Percentiles rank a stretch among this genome's conserved stretches.
Evolutionary conservation across 805 yeast species (phyloP).

Genomic region (Maudiozyma saulgeensis): DNA sequence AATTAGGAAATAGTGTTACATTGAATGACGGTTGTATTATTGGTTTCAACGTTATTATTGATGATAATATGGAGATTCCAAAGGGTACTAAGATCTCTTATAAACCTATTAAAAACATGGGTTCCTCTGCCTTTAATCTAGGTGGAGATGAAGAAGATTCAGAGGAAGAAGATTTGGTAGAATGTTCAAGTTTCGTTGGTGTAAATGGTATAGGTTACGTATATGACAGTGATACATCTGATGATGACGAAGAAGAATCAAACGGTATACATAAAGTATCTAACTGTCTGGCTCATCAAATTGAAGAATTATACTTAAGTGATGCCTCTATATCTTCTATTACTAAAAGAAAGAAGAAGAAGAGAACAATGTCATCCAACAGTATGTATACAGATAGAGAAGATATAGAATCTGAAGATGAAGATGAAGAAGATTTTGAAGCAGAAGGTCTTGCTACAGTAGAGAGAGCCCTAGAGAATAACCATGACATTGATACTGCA

Average conservation of each 20-base stretch:
- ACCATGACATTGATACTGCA: conserved; percentile 91
- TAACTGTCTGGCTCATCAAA: conserved; percentile 35
- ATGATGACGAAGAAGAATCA: conserved; percentile 23
- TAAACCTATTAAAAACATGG: conserved; percentile 32
- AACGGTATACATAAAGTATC: conserved; percentile 18
- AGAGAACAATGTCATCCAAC: conserved; percentile 34
- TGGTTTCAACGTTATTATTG: conserved; percentile 66
- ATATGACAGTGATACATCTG: conserved; percentile 31
- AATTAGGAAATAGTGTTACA: conserved; percentile 41
- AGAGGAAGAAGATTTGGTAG: conserved; percentile 12
- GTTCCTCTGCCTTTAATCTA: conserved; percentile 20
- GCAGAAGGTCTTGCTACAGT: conserved; percentile 91
- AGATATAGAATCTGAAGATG: conserved; percentile 33
- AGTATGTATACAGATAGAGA: conserved; percentile 38
- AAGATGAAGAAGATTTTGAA: conserved; percentile 66
- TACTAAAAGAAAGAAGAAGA: conserved; percentile 37
- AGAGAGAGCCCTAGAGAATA: conserved; percentile 81
- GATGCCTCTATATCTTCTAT: conserved; percentile 51
- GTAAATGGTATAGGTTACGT: conserved; percentile 29
- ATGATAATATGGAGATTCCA: conserved; percentile 40
- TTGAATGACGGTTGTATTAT: conserved; percentile 67
- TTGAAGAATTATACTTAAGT: conserved; percentile 41
- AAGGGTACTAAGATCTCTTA: conserved; percentile 45
- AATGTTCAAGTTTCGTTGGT: conserved; percentile 24
- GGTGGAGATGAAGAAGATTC: conserved; percentile 12